phyloP scores from a whole-genome alignment of 768 basidiomycete species.

The Russula abietina region DNA sequence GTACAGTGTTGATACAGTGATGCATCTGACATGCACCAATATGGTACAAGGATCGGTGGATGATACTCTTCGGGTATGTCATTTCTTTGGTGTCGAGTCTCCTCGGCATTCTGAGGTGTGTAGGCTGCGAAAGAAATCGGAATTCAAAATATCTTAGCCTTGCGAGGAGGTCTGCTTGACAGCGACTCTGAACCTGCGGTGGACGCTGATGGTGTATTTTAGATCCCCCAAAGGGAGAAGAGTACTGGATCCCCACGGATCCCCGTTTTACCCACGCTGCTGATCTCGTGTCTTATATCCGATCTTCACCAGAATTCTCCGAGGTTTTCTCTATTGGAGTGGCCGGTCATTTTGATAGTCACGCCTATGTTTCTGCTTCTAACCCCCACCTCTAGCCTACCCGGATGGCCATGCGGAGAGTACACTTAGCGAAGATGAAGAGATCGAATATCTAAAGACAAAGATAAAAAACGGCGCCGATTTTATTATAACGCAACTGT shows the following conservation, averaged over 20 bases:
- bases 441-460: conserved; percentile 65
- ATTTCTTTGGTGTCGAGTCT: conserved; percentile 16
- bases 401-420: conserved; percentile 82
- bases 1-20: conserved; percentile 75
- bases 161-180: conserved; percentile 70
- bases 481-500: conserved; percentile 93
- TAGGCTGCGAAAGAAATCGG: conserved; percentile 76
- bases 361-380: background rate
- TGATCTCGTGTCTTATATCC: conserved; percentile 91
- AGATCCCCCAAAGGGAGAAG: conserved; percentile 93
- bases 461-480: conserved; percentile 95
- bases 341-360: conserved; percentile 51
- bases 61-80: conserved; percentile 68
- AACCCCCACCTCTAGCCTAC: conserved; percentile 51
- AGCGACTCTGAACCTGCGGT: background rate
- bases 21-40: conserved; percentile 97
- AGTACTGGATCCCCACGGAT: conserved; percentile 86
- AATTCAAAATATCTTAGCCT: conserved; percentile 83
- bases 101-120: background rate
- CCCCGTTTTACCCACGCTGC: conserved; percentile 75
- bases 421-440: conserved; percentile 48
- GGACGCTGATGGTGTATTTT: background rate
- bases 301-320: conserved; percentile 66
- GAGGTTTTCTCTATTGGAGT: conserved; percentile 91
- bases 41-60: conserved; percentile 88